Conservation (phyloP, 805 yeast genomes). For the Starmera dryadoides region DNA sequence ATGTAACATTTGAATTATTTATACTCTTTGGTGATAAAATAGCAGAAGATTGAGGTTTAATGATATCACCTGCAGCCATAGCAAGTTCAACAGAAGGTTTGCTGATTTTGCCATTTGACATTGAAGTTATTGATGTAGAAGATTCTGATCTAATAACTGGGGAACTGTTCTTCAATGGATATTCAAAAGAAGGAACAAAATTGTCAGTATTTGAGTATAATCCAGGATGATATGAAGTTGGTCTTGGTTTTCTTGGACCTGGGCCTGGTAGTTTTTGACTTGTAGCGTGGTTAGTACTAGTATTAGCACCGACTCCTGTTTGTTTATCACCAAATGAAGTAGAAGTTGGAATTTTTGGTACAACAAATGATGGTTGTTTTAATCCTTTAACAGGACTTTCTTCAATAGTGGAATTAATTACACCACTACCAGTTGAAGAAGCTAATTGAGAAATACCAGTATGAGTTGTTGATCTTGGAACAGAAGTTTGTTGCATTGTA, state of each 20-base stretch:
- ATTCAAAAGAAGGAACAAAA: not conserved
- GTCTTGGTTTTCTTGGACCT: constrained; percentile 62
- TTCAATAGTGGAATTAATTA: constrained; percentile 13
- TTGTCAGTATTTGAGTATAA: constrained; percentile 24
- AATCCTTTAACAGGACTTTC: constrained; percentile 15
- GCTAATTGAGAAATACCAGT: constrained; percentile 18
- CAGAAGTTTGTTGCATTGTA: constrained; percentile 4
- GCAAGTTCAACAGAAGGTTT: constrained; percentile 28
- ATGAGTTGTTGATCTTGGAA: constrained; percentile 30
- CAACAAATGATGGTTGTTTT: constrained; percentile 5
- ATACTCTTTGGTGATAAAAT: constrained; percentile 4
- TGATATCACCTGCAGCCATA: constrained; percentile 28
- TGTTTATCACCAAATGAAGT: no score
- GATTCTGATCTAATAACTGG: constrained; percentile 31
- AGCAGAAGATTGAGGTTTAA: constrained; percentile 23
- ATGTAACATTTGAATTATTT: not conserved
- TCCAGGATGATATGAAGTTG: constrained; percentile 79
- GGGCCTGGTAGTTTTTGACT: constrained; percentile 27
- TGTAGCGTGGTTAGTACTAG: constrained; percentile 11
- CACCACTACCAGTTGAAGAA: constrained; percentile 4
- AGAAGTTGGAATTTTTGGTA: constrained; percentile 18
- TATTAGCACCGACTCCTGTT: constrained; percentile 1
- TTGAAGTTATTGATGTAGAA: constrained; percentile 30
- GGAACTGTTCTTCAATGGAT: not conserved
- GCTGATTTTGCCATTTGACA: constrained; percentile 23